These are phyloP conservation scores for Trichoderma sp. DNA, from an alignment of 2,329 filamentous ascomycete species.

Conservation along the genomic window DNA sequence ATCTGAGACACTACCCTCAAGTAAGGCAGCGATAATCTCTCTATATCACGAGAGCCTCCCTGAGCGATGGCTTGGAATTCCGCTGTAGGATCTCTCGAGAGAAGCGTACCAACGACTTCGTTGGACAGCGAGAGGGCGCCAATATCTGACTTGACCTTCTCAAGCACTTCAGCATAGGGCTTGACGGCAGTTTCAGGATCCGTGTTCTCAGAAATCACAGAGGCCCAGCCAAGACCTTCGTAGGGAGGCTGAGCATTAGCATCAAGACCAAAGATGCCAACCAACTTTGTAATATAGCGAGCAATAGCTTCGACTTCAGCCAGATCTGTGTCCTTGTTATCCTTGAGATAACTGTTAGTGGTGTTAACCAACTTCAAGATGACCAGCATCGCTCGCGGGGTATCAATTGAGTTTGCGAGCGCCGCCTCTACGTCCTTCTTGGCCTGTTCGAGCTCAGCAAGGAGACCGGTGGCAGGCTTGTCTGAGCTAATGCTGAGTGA, in stretches of 20 bases:
- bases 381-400: slow-evolving; percentile 72
- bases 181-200: slow-evolving; percentile 47
- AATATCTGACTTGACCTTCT: slow-evolving; percentile 47
- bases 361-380: slow-evolving; percentile 76
- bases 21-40: slow-evolving; percentile 55
- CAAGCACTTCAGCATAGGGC: slow-evolving; percentile 47
- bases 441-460: slow-evolving; percentile 50
- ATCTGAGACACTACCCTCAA: slow-evolving; percentile 54
- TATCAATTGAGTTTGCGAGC: slow-evolving; percentile 85
- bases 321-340: slow-evolving; percentile 47
- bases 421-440: slow-evolving; percentile 56
- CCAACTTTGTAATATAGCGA: slow-evolving; percentile 77
- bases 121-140: slow-evolving; percentile 49
- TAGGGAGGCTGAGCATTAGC: slow-evolving; percentile 55
- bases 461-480: slow-evolving; percentile 33
- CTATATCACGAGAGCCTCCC: slow-evolving; percentile 49
- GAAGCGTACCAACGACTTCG: slow-evolving; percentile 42
- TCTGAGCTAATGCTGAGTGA: slow-evolving; percentile 39
- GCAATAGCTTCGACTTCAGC: slow-evolving; percentile 57
- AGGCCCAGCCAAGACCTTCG: slow-evolving; percentile 56
- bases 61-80: slow-evolving; percentile 49
- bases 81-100: slow-evolving; percentile 43
- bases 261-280: slow-evolving; percentile 81
- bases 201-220: slow-evolving; percentile 38
- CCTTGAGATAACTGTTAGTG: slow-evolving; percentile 62